Conservation (phyloP, 805 yeast genomes). For the Metahyphopichia silvanorum region DNA sequence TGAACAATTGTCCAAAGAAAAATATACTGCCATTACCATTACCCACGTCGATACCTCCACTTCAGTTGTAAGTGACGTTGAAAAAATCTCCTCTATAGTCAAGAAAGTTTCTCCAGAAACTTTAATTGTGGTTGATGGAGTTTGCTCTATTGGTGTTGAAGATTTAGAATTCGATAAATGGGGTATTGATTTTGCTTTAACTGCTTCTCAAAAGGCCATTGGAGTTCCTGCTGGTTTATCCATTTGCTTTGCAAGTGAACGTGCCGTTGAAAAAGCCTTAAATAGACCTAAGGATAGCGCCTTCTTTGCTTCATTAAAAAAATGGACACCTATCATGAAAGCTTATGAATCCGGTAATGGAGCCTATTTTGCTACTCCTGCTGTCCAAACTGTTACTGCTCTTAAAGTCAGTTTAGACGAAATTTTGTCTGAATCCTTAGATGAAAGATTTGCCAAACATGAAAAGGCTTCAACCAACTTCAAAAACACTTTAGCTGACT, state of each 20-base stretch:
- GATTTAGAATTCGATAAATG: constrained; percentile 79
- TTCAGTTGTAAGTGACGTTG: constrained; percentile 79
- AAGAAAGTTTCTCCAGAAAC: constrained; percentile 72
- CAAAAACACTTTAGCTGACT: constrained; percentile 52
- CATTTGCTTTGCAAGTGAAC: constrained; percentile 66
- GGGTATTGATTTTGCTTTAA: constrained; percentile 84
- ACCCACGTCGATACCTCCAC: constrained; percentile 98
- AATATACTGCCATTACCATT: constrained; percentile 70
- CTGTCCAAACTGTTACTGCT: constrained; percentile 82
- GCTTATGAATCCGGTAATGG: constrained; percentile 77
- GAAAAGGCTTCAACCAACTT: constrained; percentile 58
- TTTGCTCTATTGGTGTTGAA: constrained; percentile 92
- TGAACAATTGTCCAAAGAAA: constrained; percentile 45
- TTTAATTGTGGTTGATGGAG: constrained; percentile 86
- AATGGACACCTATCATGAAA: constrained; percentile 87
- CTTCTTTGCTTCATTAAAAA: constrained; percentile 68
- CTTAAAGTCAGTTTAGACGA: constrained; percentile 72
- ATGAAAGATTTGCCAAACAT: constrained; percentile 62
- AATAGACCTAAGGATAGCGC: constrained; percentile 45
- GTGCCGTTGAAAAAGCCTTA: constrained; percentile 67
- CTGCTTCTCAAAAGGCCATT: constrained; percentile 94
- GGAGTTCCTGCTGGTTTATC: constrained; percentile 94
- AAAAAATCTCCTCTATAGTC: constrained; percentile 58
- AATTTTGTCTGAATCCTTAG: constrained; percentile 55
- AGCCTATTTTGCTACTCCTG: constrained; percentile 96